These are phyloP conservation scores for Hanseniaspora clermontiae DNA, from an alignment of 805 yeast species.

Conservation along the genomic window DNA sequence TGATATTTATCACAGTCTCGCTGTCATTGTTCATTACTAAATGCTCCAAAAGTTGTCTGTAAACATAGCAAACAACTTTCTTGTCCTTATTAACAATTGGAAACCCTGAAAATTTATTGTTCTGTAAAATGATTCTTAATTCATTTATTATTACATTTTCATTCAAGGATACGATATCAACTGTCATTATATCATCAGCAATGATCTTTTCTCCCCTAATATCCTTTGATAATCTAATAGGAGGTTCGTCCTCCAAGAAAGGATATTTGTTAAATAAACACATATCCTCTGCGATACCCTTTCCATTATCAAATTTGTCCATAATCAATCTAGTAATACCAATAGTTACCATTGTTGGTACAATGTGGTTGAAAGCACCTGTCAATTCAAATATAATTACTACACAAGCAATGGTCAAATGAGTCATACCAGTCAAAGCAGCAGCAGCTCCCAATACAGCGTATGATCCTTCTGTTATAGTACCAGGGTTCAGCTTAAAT, in stretches of 20 bases:
- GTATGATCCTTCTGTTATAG: conserved; percentile 87
- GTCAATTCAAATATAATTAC: conserved; percentile 93
- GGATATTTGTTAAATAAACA: conserved; percentile 82
- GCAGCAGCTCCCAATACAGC: conserved; percentile 96
- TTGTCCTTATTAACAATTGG: conserved; percentile 18
- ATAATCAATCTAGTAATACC: conserved; percentile 74
- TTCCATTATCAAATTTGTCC: conserved; percentile 55
- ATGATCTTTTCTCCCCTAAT: conserved; percentile 46
- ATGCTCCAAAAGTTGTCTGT: conserved; percentile 15
- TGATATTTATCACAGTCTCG: conserved; percentile 1
- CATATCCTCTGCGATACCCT: conserved; percentile 95
- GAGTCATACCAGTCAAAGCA: conserved; percentile 85
- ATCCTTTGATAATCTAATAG: conserved; percentile 40
- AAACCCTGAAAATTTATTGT: conserved; percentile 25
- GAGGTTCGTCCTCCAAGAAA: conserved; percentile 52
- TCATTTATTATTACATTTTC: conserved; percentile 20
- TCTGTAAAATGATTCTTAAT: conserved; percentile 3
- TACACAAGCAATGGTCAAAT: conserved; percentile 82
- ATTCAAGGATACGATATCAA: conserved; percentile 21
- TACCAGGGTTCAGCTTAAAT: conserved; percentile 33
- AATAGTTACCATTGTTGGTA: conserved; percentile 94
- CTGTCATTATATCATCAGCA: conserved; percentile 32
- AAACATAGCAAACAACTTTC: conserved; percentile 15
- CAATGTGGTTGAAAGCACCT: conserved; percentile 80
- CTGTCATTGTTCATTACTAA: conserved; percentile 2